Percentiles rank a stretch among this genome's conserved stretches.
phyloP scores from a whole-genome alignment of 805 yeast genomes.

The Wickerhamiella parazyma region DNA sequence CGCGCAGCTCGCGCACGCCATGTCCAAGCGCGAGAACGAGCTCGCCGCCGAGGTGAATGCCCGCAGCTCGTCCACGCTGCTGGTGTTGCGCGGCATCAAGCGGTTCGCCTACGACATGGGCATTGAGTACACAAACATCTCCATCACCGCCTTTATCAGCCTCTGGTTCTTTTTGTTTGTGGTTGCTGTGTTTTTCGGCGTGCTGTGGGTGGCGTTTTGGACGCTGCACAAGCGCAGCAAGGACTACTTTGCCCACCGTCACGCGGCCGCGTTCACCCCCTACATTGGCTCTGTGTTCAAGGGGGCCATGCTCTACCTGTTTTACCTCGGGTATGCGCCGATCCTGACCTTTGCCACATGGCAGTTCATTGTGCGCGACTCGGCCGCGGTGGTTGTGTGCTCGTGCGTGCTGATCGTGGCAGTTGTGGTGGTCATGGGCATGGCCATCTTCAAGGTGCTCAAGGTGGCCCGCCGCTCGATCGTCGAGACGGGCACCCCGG shows the following conservation, averaged over 20 bases:
- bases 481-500: constrained; percentile 57
- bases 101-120: constrained; percentile 64
- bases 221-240: constrained; percentile 3
- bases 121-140: constrained; percentile 75
- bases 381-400: constrained; percentile 76
- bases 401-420: constrained; percentile 59
- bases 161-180: constrained; percentile 67
- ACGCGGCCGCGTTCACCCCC: constrained; percentile 31
- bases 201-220: constrained; percentile 36
- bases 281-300: constrained; percentile 60
- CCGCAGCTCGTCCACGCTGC: constrained; percentile 27
- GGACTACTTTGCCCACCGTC: constrained; percentile 7
- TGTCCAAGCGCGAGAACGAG: constrained; percentile 14
- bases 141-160: constrained; percentile 76
- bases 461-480: constrained; percentile 51
- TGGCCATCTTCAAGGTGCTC: constrained; percentile 53
- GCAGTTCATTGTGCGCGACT: constrained; percentile 73
- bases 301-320: constrained; percentile 66
- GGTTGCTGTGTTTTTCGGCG: constrained; percentile 45
- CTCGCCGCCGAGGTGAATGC: constrained; percentile 18
- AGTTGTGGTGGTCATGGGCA: constrained; percentile 44
- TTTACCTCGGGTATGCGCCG: constrained; percentile 77
- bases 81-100: constrained; percentile 74
- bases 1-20: background rate
- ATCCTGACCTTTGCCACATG: constrained; percentile 65